Evolutionary conservation across 2,329 filamentous ascomycete genomes (phyloP).

Genomic region (Cercospora nicotianae): DNA sequence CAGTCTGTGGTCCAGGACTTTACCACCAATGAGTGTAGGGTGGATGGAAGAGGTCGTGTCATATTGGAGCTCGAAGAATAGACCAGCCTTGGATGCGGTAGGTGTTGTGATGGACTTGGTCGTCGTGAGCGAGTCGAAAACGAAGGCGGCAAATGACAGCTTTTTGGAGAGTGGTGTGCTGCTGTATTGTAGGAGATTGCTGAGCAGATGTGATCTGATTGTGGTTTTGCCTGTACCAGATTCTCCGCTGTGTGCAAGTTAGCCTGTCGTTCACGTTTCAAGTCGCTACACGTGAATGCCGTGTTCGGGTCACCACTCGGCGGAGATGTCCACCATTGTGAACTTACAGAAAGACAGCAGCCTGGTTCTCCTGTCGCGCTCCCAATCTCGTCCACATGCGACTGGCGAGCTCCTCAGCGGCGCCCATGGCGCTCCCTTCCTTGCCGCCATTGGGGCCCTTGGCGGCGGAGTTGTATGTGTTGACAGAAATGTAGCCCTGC

Average conservation of each 20-base stretch:
- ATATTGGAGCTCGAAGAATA: slow-evolving; percentile 96
- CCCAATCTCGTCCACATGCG: slow-evolving; percentile 83
- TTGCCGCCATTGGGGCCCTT: slow-evolving; percentile 88
- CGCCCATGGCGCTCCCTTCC: slow-evolving; percentile 87
- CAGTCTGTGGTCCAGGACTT: slow-evolving; percentile 87
- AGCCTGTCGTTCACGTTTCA: slow-evolving; percentile 13
- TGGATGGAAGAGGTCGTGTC: slow-evolving; percentile 82
- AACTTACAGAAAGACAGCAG: slow-evolving; percentile 85
- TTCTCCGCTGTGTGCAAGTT: slow-evolving; percentile 67
- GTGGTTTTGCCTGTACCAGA: slow-evolving; percentile 96
- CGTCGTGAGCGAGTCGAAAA: slow-evolving; percentile 94
- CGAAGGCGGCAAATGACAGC: slow-evolving; percentile 86
- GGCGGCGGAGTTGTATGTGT: slow-evolving; percentile 88
- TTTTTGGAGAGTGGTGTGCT: slow-evolving; percentile 92
- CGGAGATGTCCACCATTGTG: not conserved
- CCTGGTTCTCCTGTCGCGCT: slow-evolving; percentile 88
- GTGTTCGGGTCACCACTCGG: not conserved
- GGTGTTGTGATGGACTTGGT: slow-evolving; percentile 96
- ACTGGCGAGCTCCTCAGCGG: slow-evolving; percentile 87
- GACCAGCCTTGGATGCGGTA: slow-evolving; percentile 89
- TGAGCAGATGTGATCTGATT: slow-evolving; percentile 81
- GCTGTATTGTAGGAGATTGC: slow-evolving; percentile 82
- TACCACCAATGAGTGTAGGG: slow-evolving; percentile 87
- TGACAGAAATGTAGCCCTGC: slow-evolving; percentile 86
- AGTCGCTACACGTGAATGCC: not conserved